These are phyloP conservation scores for Epichloe gansuensis DNA, from an alignment of 2,329 filamentous ascomycete species.

Conservation along the genomic window DNA sequence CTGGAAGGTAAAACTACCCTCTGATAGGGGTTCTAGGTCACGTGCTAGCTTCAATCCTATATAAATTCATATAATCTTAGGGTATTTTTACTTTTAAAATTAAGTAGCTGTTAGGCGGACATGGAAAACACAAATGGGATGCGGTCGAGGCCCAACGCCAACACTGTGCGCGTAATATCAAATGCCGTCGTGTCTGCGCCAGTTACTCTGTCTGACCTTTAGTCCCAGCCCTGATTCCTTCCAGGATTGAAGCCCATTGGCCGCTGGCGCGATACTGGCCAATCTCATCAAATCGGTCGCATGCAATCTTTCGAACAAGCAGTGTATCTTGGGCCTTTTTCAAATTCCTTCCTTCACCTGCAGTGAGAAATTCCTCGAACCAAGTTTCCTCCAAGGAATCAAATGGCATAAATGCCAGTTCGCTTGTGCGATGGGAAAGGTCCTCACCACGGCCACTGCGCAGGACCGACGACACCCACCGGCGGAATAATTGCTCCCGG, in stretches of 20 bases:
- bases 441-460: slow-evolving; percentile 25
- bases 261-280: slow-evolving; percentile 30
- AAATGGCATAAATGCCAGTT: slow-evolving; percentile 65
- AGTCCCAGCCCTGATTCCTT: slow-evolving; percentile 37
- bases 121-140: background rate
- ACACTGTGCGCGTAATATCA: background rate
- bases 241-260: slow-evolving; percentile 37
- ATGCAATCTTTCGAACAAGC: slow-evolving; percentile 60
- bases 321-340: slow-evolving; percentile 60
- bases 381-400: slow-evolving; percentile 57
- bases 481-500: slow-evolving; percentile 54
- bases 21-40: too few relatives aligned
- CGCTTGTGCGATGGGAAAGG: slow-evolving; percentile 45
- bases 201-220: slow-evolving; percentile 19
- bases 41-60: too few relatives aligned
- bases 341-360: slow-evolving; percentile 51
- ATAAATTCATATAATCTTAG: background rate
- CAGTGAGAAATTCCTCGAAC: slow-evolving; percentile 57
- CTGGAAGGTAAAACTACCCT: too few relatives aligned
- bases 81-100: too few relatives aligned
- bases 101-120: too few relatives aligned
- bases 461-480: slow-evolving; percentile 49
- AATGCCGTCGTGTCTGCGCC: background rate
- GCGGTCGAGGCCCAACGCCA: background rate
- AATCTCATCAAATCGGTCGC: slow-evolving; percentile 43